Percentiles rank a stretch among this genome's conserved stretches.
phyloP scores from a whole-genome alignment of 2,329 filamentous ascomycete species.

The Penicillium glabrum region DNA sequence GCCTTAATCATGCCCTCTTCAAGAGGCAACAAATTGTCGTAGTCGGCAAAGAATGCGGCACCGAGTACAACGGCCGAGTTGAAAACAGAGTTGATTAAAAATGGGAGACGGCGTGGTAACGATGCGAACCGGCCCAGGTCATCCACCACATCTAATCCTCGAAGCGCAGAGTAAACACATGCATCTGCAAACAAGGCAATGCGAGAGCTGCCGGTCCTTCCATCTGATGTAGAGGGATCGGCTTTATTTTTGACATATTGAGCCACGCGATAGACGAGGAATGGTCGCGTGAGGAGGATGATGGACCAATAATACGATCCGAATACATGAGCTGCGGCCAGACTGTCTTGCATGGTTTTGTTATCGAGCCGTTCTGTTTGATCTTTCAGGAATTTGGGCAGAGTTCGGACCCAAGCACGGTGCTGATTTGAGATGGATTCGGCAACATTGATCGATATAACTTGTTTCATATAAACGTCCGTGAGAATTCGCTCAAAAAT shows the following conservation, averaged over 20 bases:
- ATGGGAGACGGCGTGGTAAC: slow-evolving; percentile 46
- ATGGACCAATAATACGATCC: slow-evolving; percentile 57
- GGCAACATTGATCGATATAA: slow-evolving; percentile 43
- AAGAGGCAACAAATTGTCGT: slow-evolving; percentile 40
- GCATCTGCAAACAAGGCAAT: slow-evolving; percentile 39
- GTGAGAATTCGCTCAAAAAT: slow-evolving; percentile 45
- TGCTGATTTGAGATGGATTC: slow-evolving; percentile 45
- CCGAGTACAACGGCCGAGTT: slow-evolving; percentile 48
- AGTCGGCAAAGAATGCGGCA: slow-evolving; percentile 47
- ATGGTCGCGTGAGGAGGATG: slow-evolving; percentile 54
- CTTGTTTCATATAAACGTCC: slow-evolving; percentile 45
- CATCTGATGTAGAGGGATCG: slow-evolving; percentile 22
- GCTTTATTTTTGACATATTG: slow-evolving; percentile 34
- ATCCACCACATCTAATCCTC: slow-evolving; percentile 42
- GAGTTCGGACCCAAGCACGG: slow-evolving; percentile 41
- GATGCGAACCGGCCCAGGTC: slow-evolving; percentile 33
- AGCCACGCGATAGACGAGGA: slow-evolving; percentile 53
- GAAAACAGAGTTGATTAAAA: slow-evolving; percentile 49
- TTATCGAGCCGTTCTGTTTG: slow-evolving; percentile 47
- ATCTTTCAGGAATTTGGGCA: slow-evolving; percentile 48
- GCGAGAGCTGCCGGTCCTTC: slow-evolving; percentile 28
- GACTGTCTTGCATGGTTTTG: slow-evolving; percentile 34
- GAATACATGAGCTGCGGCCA: slow-evolving; percentile 52
- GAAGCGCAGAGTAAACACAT: slow-evolving; percentile 46
- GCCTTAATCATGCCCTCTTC: slow-evolving; percentile 36